Conservation (phyloP, 1,284 basidiomycete species). For the Takashimella tepidaria region DNA sequence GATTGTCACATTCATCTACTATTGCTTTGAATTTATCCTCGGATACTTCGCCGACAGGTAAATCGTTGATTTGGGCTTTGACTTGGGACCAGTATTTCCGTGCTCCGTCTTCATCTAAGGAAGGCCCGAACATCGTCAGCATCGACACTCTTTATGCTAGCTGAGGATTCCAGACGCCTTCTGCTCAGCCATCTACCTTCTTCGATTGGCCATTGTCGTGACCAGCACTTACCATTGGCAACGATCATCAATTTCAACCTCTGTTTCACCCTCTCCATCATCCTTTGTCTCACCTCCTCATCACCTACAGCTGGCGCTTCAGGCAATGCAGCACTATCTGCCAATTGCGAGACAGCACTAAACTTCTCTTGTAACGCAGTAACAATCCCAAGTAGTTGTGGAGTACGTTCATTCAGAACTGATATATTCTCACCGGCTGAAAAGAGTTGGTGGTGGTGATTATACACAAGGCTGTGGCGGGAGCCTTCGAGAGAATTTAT, state of each 20-base stretch:
- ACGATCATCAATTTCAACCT: slow-evolving; percentile 30
- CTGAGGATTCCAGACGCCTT: slow-evolving; percentile 5
- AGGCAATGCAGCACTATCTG: slow-evolving; percentile 35
- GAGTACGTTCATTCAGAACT: slow-evolving; percentile 43
- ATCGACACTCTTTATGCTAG: not conserved
- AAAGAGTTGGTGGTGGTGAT: slow-evolving; percentile 49
- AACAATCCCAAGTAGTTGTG: slow-evolving; percentile 45
- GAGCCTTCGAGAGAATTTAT: slow-evolving; percentile 41
- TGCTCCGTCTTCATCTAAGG: not conserved
- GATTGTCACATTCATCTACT: no score
- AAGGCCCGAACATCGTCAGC: not conserved
- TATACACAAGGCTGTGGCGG: slow-evolving; percentile 45
- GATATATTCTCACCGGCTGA: slow-evolving; percentile 45
- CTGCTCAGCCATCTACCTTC: not conserved
- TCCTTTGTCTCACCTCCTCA: not conserved
- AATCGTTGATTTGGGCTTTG: slow-evolving; percentile 2
- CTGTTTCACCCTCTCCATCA: slow-evolving; percentile 13
- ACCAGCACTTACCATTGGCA: slow-evolving; percentile 32
- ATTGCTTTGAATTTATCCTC: no score
- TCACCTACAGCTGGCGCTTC: slow-evolving; percentile 7
- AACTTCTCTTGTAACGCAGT: slow-evolving; percentile 44
- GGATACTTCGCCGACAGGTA: no score
- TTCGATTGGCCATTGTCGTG: no score
- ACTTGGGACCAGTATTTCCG: not conserved
- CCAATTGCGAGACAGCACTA: slow-evolving; percentile 42